Base-by-base conservation (phyloP, 176 grass and related monocot genomes). In the sorghum (Sorghum bicolor) region DNA sequence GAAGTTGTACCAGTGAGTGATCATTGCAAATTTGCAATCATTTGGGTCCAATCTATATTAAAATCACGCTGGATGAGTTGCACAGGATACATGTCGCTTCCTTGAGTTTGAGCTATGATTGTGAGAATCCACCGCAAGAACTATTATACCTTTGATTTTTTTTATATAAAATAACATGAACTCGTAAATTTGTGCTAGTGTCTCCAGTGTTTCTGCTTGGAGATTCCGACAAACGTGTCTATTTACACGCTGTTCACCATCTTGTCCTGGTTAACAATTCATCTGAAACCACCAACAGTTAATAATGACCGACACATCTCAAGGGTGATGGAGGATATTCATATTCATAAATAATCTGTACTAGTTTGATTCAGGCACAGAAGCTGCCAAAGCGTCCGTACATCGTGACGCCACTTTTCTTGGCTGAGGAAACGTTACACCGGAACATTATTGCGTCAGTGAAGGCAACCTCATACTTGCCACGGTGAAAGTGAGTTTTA, bases 381-480 rank as follows among this genome's bases (percentile, higher is more conserved):
- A 64, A n/a, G 40, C 77, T 32, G 3, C 43, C 43, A 67, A 67
- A 58, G 20, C 19, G 50, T 36, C 41, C 29, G 29, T 75, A 58
- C 61, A 33, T 12, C 0, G 13, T 75, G 61, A 25, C 14, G 38
- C 55, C 33, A 28, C 32, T 28, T 47, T 82, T 41, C 19, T 44
- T 81, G 4, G 5, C 31, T 34, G 22, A 75, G 5, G 34, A 57
- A 58, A 75, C 70, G 61, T 81, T 76, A 82, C 43, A 70, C 28
- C 24, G 29, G 66, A 44, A 60, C 85, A 69, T 41, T 8, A 70
- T 71, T 28, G 75, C 84, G 28, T 57, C 57, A 45, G 8, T 62
- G 84, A 90, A 62, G 69, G 84, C 84, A 68, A 75, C 84, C 17
- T 64, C 74, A 53, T 55, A 70, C 80, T 80, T 69, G 70, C 68